A percentile compares a stretch with the other conserved stretches of the same genome.
These are phyloP conservation scores for Mucor velutinosus DNA, from an alignment of 371 early-diverging fungal species.

Conservation along the genomic window DNA sequence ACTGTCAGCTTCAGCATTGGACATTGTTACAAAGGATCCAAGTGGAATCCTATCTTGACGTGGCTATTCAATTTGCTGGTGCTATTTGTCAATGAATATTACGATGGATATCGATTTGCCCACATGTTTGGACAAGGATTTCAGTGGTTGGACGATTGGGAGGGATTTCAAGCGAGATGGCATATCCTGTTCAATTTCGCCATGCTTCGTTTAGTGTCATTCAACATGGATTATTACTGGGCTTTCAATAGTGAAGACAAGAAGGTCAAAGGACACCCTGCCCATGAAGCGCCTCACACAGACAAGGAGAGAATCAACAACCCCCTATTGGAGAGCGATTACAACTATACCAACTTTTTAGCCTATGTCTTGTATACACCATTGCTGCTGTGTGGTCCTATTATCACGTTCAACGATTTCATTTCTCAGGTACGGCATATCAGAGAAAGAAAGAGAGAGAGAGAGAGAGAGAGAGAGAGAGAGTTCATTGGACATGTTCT, in stretches of 20 bases:
- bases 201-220: constrained; percentile 89
- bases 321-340: constrained; percentile 63
- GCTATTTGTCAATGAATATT: constrained; percentile 76
- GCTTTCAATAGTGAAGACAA: not conserved
- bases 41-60: constrained; percentile 62
- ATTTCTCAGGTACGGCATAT: constrained; percentile 67
- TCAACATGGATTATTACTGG: constrained; percentile 93
- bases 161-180: constrained; percentile 75
- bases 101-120: constrained; percentile 72
- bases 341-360: constrained; percentile 75
- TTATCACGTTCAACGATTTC: constrained; percentile 93
- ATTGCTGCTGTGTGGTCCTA: constrained; percentile 93
- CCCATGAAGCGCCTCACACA: constrained; percentile 17
- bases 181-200: constrained; percentile 88
- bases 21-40: constrained; percentile 50
- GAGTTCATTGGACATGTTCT: not conserved
- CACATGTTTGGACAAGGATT: constrained; percentile 49
- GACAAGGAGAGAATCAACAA: constrained; percentile 66
- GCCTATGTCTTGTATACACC: constrained; percentile 88
- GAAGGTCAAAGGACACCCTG: not conserved
- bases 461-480: no score
- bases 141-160: constrained; percentile 68
- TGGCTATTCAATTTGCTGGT: constrained; percentile 82
- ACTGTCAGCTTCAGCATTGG: constrained; percentile 68
- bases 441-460: no score